Percentiles rank a stretch among this genome's conserved stretches.
These are phyloP conservation scores for Pseudisothecium myosuroides DNA, from an alignment of 225 moss, liverwort and hornwort genomes.

Conservation along the genomic window DNA sequence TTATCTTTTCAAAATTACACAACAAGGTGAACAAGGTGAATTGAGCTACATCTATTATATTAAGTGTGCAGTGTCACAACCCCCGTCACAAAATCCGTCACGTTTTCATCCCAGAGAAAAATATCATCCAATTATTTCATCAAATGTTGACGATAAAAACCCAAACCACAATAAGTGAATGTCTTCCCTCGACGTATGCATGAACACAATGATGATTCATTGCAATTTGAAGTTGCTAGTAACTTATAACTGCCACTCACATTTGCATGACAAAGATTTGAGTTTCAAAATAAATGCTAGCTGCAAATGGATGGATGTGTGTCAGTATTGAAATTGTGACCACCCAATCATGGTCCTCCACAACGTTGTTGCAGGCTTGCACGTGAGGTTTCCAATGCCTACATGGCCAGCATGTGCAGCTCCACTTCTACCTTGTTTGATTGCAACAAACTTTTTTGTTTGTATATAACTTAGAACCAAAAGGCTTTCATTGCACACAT, in stretches of 20 bases:
- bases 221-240: not conserved
- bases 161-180: accelerated
- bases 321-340: not conserved
- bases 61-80: not conserved
- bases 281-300: not conserved
- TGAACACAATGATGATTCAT: not conserved
- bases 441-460: not conserved
- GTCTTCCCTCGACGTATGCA: accelerated
- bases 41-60: not conserved
- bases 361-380: not conserved
- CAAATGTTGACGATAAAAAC: accelerated
- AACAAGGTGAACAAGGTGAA: not conserved
- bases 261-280: too few relatives aligned
- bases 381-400: not conserved
- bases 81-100: not conserved
- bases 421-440: not conserved
- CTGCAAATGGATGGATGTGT: not conserved
- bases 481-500: not conserved
- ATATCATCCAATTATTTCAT: not conserved
- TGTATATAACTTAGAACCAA: not conserved
- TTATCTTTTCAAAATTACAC: not conserved
- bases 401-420: not conserved
- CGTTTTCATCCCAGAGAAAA: accelerated
- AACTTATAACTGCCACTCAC: too few relatives aligned
- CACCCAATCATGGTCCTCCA: not conserved